These are phyloP conservation scores for Trichoderma sp. DNA, from an alignment of 2,329 filamentous ascomycete genomes.

Conservation along the genomic window DNA sequence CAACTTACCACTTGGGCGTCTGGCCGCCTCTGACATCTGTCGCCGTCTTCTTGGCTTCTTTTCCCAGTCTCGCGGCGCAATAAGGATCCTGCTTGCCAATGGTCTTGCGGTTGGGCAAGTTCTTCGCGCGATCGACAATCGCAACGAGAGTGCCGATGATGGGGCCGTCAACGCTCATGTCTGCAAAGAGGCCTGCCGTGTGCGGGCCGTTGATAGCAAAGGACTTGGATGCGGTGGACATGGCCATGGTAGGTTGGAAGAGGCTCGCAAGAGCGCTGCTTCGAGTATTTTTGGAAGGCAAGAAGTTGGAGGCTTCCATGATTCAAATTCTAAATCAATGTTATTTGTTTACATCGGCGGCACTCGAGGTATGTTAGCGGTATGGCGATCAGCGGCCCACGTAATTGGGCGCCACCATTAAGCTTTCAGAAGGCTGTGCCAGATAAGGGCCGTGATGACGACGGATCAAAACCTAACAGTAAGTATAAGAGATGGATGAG, in stretches of 20 bases:
- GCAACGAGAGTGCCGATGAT: slow-evolving; percentile 89
- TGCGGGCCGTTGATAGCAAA: slow-evolving; percentile 64
- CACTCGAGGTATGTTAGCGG: slow-evolving; percentile 7
- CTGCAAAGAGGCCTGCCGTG: slow-evolving; percentile 89
- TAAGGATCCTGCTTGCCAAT: slow-evolving; percentile 99
- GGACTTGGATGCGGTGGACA: slow-evolving; percentile 53
- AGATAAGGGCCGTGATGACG: not conserved
- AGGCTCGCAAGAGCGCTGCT: slow-evolving; percentile 17
- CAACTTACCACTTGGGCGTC: slow-evolving; percentile 81
- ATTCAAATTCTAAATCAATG: not conserved
- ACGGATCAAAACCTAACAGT: not conserved
- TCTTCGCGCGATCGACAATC: slow-evolving; percentile 92
- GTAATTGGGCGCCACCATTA: slow-evolving; percentile 13
- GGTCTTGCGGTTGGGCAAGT: slow-evolving; percentile 91
- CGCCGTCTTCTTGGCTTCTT: slow-evolving; percentile 95
- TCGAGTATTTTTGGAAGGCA: slow-evolving; percentile 1
- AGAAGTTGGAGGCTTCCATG: slow-evolving; percentile 6
- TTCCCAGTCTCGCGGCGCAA: slow-evolving; percentile 87
- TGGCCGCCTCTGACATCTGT: slow-evolving; percentile 93
- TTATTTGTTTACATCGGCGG: slow-evolving; percentile 23
- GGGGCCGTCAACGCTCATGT: slow-evolving; percentile 90
- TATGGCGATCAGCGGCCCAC: slow-evolving; percentile 10
- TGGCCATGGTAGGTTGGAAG: slow-evolving; percentile 30
- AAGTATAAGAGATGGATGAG: not conserved
- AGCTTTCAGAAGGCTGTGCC: not conserved